Conservation (phyloP, 495 filamentous ascomycete genomes). For the Lophium mytilinum region DNA sequence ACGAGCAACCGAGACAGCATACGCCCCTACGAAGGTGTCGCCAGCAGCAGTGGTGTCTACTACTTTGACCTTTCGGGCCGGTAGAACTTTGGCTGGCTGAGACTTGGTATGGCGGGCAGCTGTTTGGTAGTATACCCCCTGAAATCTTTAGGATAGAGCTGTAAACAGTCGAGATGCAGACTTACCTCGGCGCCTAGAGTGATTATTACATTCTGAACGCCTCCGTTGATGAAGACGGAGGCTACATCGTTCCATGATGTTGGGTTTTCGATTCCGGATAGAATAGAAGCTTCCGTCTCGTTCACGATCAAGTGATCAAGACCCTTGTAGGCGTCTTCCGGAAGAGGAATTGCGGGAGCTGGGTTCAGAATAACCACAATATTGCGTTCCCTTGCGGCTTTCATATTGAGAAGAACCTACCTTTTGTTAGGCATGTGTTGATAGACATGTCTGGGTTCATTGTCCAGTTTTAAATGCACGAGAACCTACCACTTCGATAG, state of each 20-base stretch:
- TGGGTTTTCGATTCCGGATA: slow-evolving; percentile 43
- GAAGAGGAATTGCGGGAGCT: slow-evolving; percentile 56
- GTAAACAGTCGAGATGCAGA: slow-evolving; percentile 40
- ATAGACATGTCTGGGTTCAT: too few species aligned
- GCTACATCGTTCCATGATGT: slow-evolving; percentile 25
- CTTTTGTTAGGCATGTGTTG: background rate
- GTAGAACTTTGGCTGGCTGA: slow-evolving; percentile 26
- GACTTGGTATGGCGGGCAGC: slow-evolving; percentile 6
- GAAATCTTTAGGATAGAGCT: background rate
- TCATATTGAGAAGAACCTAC: slow-evolving; percentile 50
- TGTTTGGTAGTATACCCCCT: slow-evolving; percentile 29
- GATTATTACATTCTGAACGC: slow-evolving; percentile 69
- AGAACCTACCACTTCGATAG: slow-evolving; percentile 51
- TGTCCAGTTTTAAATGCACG: too few species aligned
- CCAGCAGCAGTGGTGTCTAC: slow-evolving; percentile 93
- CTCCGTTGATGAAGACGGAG: slow-evolving; percentile 51
- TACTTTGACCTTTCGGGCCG: slow-evolving; percentile 55
- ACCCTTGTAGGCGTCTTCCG: slow-evolving; percentile 54
- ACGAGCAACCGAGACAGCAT: slow-evolving; percentile 59
- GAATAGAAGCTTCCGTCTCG: slow-evolving; percentile 76
- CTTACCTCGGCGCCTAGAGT: slow-evolving; percentile 76
- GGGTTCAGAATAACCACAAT: slow-evolving; percentile 70
- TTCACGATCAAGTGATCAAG: slow-evolving; percentile 83
- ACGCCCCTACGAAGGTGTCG: slow-evolving; percentile 87
- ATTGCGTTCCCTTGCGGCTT: slow-evolving; percentile 44